Evolutionary conservation across 1,284 basidiomycete genomes (phyloP).

Genomic region (Phellinidium pouzarii): DNA sequence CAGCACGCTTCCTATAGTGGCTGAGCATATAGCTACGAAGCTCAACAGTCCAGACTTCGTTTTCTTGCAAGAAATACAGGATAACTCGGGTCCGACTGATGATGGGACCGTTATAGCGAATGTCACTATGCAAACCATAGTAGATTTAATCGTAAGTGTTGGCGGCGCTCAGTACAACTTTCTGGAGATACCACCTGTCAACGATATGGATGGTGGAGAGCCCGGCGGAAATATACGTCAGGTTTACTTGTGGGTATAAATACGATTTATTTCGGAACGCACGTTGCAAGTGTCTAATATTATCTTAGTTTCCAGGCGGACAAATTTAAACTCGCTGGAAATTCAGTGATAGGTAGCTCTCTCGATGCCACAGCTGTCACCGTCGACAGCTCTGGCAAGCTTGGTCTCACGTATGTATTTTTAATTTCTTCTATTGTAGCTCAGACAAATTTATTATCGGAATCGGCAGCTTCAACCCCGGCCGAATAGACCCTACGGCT

Average conservation of each 20-base stretch:
- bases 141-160: conserved; percentile 41
- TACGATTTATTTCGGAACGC: not conserved
- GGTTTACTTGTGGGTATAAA: conserved; percentile 45
- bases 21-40: conserved; percentile 46
- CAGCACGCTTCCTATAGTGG: conserved; percentile 41
- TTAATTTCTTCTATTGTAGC: not conserved
- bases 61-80: conserved; percentile 63
- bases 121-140: conserved; percentile 45
- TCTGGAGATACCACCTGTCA: conserved; percentile 44
- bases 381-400: conserved; percentile 29
- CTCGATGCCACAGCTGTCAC: conserved; percentile 40
- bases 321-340: conserved; percentile 43
- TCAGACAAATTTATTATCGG: not conserved
- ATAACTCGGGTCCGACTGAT: conserved; percentile 50
- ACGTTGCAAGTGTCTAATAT: not conserved
- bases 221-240: conserved; percentile 62
- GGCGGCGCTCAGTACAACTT: conserved; percentile 36
- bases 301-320: conserved; percentile 40
- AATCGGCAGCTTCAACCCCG: conserved; percentile 49
- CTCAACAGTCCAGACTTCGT: conserved; percentile 54
- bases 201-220: conserved; percentile 54
- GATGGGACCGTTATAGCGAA: conserved; percentile 52
- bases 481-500: conserved; percentile 53
- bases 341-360: conserved; percentile 40
- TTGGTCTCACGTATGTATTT: conserved; percentile 40